These are phyloP conservation scores for Eucalyptus marginata DNA, from an alignment of 345 rosid genomes.

Conservation along the genomic window DNA sequence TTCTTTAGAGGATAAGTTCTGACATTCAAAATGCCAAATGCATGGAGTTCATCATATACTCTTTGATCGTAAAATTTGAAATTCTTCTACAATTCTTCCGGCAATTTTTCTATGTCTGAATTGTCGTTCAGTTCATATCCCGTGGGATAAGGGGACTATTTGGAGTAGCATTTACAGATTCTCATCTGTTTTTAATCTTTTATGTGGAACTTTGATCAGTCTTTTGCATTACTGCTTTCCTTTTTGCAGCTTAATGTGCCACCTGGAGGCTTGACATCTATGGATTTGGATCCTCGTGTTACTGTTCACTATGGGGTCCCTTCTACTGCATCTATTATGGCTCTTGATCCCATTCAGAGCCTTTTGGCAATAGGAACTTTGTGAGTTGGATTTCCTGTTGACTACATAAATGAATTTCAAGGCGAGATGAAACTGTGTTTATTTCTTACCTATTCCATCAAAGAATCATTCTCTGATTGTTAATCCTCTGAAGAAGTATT, in stretches of 20 bases:
- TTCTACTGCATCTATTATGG: conserved; percentile 65
- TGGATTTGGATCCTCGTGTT: conserved; percentile 45
- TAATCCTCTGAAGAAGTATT: neutral
- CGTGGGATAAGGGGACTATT: neutral
- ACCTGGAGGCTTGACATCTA: conserved; percentile 11
- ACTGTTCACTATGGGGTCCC: conserved; percentile 73
- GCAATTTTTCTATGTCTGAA: neutral
- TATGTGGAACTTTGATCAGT: neutral
- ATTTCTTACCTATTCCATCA: neutral
- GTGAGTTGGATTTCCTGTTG: conserved; percentile 26
- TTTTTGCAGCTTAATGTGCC: neutral
- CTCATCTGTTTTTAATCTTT: neutral
- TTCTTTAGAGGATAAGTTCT: neutral
- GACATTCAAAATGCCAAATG: neutral
- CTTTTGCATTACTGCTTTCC: neutral
- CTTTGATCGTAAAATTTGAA: neutral
- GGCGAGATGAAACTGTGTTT: neutral
- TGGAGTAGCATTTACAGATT: neutral
- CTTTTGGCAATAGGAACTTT: conserved; percentile 73
- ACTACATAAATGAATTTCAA: neutral
- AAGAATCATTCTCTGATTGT: neutral
- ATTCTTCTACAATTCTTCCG: neutral
- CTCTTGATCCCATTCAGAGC: conserved; percentile 67
- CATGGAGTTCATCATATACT: neutral
- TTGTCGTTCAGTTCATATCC: neutral